Percentiles rank a stretch among this genome's conserved stretches.
phyloP scores from a whole-genome alignment of 257 asterid species.

The Marsdenia floribunda region DNA sequence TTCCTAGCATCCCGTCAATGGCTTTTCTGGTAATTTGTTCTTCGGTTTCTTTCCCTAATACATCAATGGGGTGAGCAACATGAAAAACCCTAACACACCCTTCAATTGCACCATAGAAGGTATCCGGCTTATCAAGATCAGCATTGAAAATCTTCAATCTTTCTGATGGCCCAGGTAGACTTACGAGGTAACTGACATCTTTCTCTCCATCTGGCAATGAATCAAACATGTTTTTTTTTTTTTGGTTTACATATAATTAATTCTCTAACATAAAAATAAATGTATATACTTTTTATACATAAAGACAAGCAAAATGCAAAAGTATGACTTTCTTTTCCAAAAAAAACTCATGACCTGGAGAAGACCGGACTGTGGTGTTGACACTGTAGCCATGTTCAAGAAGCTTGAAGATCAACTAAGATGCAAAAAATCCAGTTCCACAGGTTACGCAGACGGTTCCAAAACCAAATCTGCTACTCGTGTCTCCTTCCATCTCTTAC shows the following conservation, averaged over 20 bases:
- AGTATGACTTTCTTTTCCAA: no score
- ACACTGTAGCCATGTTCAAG: conserved; percentile 28
- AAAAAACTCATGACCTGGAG: conserved; percentile 5
- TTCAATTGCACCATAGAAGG: conserved; percentile 40
- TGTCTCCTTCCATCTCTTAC: not conserved
- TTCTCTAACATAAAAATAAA: no score
- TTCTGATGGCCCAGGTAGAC: conserved; percentile 46
- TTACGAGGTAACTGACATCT: conserved; percentile 49
- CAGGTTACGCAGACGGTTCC: conserved; percentile 30
- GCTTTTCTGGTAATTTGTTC: conserved; percentile 29
- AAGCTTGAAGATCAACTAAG: conserved; percentile 27
- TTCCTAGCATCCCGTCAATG: conserved; percentile 29
- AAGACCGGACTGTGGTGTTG: conserved; percentile 20
- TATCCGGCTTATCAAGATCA: conserved; percentile 45
- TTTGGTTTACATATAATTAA: no score
- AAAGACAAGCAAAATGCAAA: no score
- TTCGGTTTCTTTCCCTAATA: conserved; percentile 40
- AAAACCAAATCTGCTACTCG: not conserved
- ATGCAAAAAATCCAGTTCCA: conserved; percentile 28
- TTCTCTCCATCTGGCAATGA: conserved; percentile 22
- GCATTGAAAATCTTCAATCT: conserved; percentile 52
- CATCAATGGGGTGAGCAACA: conserved; percentile 63
- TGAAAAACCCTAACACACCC: conserved; percentile 75
- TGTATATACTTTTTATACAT: no score
- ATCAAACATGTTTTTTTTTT: not conserved